A percentile compares a stretch with the other conserved stretches of the same genome.
Conservation (phyloP, 2,329 filamentous ascomycete species). For the Massarina eburnea region DNA sequence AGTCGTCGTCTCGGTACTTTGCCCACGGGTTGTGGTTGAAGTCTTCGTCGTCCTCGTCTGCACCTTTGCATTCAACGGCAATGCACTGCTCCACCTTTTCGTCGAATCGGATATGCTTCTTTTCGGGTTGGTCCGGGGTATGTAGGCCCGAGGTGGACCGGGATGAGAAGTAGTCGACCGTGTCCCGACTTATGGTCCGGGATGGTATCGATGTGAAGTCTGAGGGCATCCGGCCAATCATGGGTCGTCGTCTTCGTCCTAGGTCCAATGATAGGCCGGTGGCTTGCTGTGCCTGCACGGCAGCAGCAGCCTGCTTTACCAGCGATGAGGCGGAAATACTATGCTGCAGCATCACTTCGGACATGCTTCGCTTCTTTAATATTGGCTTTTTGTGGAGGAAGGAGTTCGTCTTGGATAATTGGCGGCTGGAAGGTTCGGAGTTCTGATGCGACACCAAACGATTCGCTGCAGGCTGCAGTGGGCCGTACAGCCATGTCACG, state of each 20-base stretch:
- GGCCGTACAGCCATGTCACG: constrained; percentile 96
- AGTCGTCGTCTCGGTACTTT: constrained; percentile 49
- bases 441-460: constrained; percentile 53
- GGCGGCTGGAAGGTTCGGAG: constrained; percentile 55
- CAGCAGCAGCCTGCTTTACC: constrained; percentile 83
- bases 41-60: constrained; percentile 67
- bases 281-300: constrained; percentile 81
- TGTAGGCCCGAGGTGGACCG: constrained; percentile 70
- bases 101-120: constrained; percentile 93
- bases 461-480: constrained; percentile 72
- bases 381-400: constrained; percentile 84
- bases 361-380: constrained; percentile 94
- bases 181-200: constrained; percentile 62
- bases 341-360: constrained; percentile 88
- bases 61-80: constrained; percentile 82
- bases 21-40: constrained; percentile 45
- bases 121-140: constrained; percentile 63
- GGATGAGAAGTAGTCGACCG: constrained; percentile 62
- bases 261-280: constrained; percentile 46
- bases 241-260: constrained; percentile 54
- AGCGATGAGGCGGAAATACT: constrained; percentile 87
- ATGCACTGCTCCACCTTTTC: constrained; percentile 96
- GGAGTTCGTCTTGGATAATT: constrained; percentile 65
- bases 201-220: constrained; percentile 70
- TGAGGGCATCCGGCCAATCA: constrained; percentile 64